Evolutionary conservation across 345 rosid species (phyloP), one percentile per base, ranked within the genome.

Genomic region (Camelina neglecta): DNA sequence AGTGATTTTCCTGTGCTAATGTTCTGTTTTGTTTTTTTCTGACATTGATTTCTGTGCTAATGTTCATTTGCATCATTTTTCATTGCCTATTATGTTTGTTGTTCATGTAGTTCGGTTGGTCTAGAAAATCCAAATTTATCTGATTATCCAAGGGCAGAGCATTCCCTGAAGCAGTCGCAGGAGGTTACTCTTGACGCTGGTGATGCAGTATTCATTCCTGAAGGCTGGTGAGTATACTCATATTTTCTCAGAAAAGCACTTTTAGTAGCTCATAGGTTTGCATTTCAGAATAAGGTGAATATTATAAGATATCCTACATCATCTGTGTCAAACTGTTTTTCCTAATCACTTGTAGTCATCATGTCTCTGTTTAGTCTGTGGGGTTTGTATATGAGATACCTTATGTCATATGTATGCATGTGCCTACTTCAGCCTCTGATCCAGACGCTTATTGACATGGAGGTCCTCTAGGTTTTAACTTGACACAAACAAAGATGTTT

Each of bases 201-300:
- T 42, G 98, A 92, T 85, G 98, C 89, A 76, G 89, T 95, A 79
- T 95, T 92, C 88, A 90, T 95, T 78, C 99, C 98, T 38, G 99
- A 89, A 90, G 99, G 98, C 85, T 92, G 98, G 96, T 90, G 86
- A 86, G 92, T 82, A 79, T 66, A 71, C 63, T 65, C 77, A 51
- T 56, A 47, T 42, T 50, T 69, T 62, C 51, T 65, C 69, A 39
- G 20, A 49, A 58, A 20, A 66, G 39, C 9, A 29, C 49, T 58
- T 31, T 21, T 48, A 57, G 55, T 50, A 55, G 31, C 20, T 11
- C 69, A 69, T 69, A 69, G 59, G 35, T 33, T 69, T 60, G 70
- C 60, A 8, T 10, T 51, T 48, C 48, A 74, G 48, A 18, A 16
- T 23, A 20, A 24, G 35, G 61, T 57, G 35, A 48, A 16, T 57